Percentiles rank a stretch among this genome's conserved stretches.
Evolutionary conservation across 805 yeast genomes (phyloP).

Genomic region (Allodekkera sacchari): DNA sequence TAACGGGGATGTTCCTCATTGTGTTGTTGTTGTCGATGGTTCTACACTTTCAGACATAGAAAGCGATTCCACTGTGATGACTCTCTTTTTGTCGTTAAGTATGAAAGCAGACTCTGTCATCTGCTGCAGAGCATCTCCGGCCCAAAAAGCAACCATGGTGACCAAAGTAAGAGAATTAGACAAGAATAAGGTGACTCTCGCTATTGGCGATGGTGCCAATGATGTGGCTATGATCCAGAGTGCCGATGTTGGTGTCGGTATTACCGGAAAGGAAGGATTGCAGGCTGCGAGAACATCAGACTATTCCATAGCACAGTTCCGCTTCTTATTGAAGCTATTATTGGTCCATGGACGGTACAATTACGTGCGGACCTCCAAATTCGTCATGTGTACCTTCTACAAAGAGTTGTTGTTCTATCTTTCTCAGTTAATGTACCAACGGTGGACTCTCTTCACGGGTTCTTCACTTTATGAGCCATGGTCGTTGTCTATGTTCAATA

Average conservation of each 20-base stretch:
- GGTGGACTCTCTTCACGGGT: constrained; percentile 84
- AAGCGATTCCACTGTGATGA: constrained; percentile 58
- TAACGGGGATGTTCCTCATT: constrained; percentile 76
- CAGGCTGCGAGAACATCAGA: constrained; percentile 96
- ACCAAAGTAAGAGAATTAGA: constrained; percentile 64
- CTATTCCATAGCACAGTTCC: constrained; percentile 90
- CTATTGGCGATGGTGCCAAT: constrained; percentile 98
- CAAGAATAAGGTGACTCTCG: constrained; percentile 71
- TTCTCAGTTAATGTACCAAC: constrained; percentile 81
- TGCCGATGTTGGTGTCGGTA: constrained; percentile 97
- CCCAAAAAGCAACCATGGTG: constrained; percentile 92
- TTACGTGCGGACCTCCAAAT: constrained; percentile 84
- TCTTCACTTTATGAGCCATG: constrained; percentile 90
- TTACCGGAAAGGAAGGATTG: constrained; percentile 93
- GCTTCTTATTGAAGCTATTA: constrained; percentile 71
- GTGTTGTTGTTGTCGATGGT: constrained; percentile 95
- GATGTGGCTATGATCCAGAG: constrained; percentile 99
- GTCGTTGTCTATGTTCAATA: constrained; percentile 96
- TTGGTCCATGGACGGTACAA: constrained; percentile 96
- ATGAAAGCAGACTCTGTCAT: constrained; percentile 84
- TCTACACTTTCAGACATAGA: constrained; percentile 70
- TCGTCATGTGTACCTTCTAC: constrained; percentile 89
- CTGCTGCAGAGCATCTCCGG: constrained; percentile 94
- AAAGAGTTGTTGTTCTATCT: constrained; percentile 86
- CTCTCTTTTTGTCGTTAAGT: constrained; percentile 77